Percentiles rank a stretch among this genome's conserved stretches.
Conservation (phyloP, 2,329 filamentous ascomycete genomes). For the Ascochyta clinopodiicola region DNA sequence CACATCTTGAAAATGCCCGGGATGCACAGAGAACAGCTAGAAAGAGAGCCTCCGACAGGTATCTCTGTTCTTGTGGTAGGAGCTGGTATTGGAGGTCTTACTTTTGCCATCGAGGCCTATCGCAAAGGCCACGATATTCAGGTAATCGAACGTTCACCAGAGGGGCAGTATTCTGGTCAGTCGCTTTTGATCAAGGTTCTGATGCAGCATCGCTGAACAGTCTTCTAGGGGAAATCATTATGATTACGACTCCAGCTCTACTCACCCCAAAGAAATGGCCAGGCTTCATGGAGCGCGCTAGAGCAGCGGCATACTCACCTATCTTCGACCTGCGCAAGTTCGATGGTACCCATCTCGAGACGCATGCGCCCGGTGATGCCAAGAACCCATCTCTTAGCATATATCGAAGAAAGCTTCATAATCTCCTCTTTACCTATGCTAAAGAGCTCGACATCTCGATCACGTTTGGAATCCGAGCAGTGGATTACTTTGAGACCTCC, state of each 20-base stretch:
- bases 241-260: not conserved
- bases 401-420: not conserved
- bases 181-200: too few relatives aligned
- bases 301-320: not conserved
- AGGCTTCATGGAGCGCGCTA: not conserved
- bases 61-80: not conserved
- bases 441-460: too few relatives aligned
- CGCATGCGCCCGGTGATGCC: not conserved
- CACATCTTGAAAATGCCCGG: not conserved
- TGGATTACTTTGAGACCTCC: too few relatives aligned
- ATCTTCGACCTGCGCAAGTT: not conserved
- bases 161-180: not conserved
- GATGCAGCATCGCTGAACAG: not conserved
- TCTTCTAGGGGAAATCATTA: not conserved
- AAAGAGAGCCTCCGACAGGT: not conserved
- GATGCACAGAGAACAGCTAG: not conserved
- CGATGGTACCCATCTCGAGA: not conserved
- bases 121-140: not conserved
- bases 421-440: not conserved
- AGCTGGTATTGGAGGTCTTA: not conserved
- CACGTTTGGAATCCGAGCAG: too few relatives aligned
- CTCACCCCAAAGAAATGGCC: not conserved
- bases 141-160: not conserved
- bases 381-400: not conserved
- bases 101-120: not conserved